Percentiles rank a stretch among this genome's conserved stretches.
phyloP scores from a whole-genome alignment of 2,329 filamentous ascomycete species.

The Cordyceps javanica region DNA sequence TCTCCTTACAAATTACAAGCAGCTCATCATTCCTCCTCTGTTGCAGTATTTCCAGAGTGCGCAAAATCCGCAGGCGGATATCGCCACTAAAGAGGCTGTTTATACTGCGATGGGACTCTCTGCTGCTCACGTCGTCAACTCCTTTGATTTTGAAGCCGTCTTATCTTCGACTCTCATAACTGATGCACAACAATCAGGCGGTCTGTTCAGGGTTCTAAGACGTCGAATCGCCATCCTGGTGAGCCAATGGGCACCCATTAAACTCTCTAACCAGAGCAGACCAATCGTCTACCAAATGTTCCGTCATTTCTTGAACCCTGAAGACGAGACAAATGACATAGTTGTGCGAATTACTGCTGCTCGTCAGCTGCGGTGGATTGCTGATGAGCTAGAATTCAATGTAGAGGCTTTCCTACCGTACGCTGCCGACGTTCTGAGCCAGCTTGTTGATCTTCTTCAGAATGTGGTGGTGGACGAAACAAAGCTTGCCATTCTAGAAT shows the following conservation, averaged over 20 bases:
- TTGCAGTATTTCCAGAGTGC: conserved; percentile 77
- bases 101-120: conserved; percentile 90
- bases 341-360: conserved; percentile 91
- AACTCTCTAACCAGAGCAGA: conserved; percentile 61
- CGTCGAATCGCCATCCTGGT: conserved; percentile 84
- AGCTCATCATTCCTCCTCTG: conserved; percentile 70
- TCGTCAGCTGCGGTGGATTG: conserved; percentile 71
- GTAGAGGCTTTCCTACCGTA: conserved; percentile 70
- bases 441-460: conserved; percentile 70
- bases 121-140: conserved; percentile 64
- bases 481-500: conserved; percentile 84
- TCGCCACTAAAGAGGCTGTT: conserved; percentile 86
- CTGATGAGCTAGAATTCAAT: conserved; percentile 79
- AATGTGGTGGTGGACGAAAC: conserved; percentile 80
- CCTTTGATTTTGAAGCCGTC: conserved; percentile 79
- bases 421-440: conserved; percentile 64
- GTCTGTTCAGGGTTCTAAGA: conserved; percentile 71
- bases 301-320: conserved; percentile 72
- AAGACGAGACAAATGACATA: conserved; percentile 76
- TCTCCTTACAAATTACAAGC: conserved; percentile 82
- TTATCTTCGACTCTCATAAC: conserved; percentile 66
- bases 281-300: conserved; percentile 83
- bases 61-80: conserved; percentile 57
- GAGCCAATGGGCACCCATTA: conserved; percentile 82
- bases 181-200: conserved; percentile 63